A percentile compares a stretch with the other conserved stretches of the same genome.
These are phyloP conservation scores for Fraxinus platypoda DNA, from an alignment of 305 asterid genomes.

Conservation along the genomic window DNA sequence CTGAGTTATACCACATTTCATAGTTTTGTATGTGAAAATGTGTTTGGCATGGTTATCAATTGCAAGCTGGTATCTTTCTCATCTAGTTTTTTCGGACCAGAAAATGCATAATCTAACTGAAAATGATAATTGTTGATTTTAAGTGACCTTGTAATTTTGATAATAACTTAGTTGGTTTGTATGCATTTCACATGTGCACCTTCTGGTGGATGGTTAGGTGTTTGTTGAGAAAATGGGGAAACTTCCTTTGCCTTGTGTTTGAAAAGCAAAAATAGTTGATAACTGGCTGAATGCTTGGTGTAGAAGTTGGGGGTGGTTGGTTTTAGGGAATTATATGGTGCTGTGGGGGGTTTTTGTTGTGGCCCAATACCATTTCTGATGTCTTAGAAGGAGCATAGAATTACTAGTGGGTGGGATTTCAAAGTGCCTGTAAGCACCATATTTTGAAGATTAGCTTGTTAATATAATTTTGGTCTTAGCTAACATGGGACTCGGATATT, in stretches of 20 bases:
- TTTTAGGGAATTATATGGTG: constrained; percentile 11
- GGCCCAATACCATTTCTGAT: constrained; percentile 2
- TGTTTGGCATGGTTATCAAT: constrained; percentile 18
- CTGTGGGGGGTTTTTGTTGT: background rate
- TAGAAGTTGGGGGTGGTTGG: constrained; percentile 13
- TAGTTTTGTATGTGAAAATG: constrained; percentile 16
- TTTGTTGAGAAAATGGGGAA: constrained; percentile 7
- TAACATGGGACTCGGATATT: background rate
- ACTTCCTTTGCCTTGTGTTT: constrained; percentile 11
- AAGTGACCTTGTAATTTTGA: background rate
- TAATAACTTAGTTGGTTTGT: constrained; percentile 6
- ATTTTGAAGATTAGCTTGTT: constrained; percentile 1
- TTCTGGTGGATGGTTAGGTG: constrained; percentile 12
- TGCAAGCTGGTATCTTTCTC: constrained; percentile 8
- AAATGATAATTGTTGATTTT: background rate
- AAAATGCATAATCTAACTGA: background rate
- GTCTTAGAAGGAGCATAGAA: background rate
- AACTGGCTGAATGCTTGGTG: constrained; percentile 12
- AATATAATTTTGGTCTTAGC: constrained; percentile 5
- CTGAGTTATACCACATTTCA: constrained; percentile 4
- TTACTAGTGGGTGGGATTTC: background rate
- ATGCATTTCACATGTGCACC: constrained; percentile 11
- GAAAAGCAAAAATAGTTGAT: constrained; percentile 13
- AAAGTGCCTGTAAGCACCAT: background rate
- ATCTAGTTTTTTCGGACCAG: background rate